Conservation (phyloP, 768 basidiomycete genomes). For the Collybiopsis luxurians region DNA sequence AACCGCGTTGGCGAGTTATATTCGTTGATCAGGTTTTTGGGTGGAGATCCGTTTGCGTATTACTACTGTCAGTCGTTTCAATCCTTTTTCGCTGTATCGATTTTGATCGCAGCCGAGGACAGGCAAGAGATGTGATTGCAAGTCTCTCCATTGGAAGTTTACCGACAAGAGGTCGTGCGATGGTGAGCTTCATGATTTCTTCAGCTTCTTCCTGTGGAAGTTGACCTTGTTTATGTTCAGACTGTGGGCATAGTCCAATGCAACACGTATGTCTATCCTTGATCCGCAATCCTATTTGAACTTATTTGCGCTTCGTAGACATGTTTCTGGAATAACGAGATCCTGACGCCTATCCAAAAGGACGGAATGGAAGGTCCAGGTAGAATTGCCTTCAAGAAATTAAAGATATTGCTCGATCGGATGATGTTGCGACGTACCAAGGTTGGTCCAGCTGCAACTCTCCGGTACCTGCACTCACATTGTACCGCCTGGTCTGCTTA, state of each 20-base stretch:
- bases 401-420: conserved; percentile 82
- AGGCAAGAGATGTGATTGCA: conserved; percentile 93
- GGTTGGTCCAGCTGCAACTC: conserved; percentile 31
- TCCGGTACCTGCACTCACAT: neutral
- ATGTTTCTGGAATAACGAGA: conserved; percentile 97
- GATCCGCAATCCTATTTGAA: neutral
- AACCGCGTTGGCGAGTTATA: conserved; percentile 99
- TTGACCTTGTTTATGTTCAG: conserved; percentile 30
- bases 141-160: conserved; percentile 94
- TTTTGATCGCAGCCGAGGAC: conserved; percentile 2
- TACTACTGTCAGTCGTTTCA: conserved; percentile 71
- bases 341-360: conserved; percentile 94
- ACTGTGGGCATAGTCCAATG: conserved; percentile 85
- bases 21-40: conserved; percentile 88
- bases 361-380: conserved; percentile 83
- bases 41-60: conserved; percentile 89
- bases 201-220: neutral
- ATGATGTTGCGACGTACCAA: conserved; percentile 97
- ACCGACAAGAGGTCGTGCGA: conserved; percentile 80
- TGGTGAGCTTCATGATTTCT: conserved; percentile 40
- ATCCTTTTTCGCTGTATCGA: neutral
- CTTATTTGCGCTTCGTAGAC: conserved; percentile 41
- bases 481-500: conserved; percentile 26
- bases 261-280: conserved; percentile 48
- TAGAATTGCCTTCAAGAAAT: conserved; percentile 83